Evolutionary conservation across 1,284 basidiomycete species (phyloP).

Genomic region (Pseudozyma pruni): DNA sequence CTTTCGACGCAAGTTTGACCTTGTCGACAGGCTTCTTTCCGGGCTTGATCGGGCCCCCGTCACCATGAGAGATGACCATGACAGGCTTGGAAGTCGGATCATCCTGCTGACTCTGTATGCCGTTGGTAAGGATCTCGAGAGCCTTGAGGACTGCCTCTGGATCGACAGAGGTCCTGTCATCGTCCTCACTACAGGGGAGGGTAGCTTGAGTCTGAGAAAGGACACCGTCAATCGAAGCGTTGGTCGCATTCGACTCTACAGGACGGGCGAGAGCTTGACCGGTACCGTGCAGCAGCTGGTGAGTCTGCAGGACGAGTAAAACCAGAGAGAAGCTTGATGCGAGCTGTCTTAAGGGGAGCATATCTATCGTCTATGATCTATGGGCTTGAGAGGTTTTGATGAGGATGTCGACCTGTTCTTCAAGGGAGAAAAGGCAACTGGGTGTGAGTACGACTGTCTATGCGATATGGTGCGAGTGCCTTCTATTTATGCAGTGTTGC

Average conservation of each 20-base stretch:
- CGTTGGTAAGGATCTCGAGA: constrained; percentile 14
- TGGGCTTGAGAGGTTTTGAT: not conserved
- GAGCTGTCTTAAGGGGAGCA: constrained; percentile 19
- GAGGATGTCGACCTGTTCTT: constrained; percentile 7
- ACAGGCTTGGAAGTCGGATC: not conserved
- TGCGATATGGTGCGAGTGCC: no score
- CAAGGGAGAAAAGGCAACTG: not conserved
- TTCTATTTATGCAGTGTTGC: no score
- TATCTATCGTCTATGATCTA: constrained; percentile 7
- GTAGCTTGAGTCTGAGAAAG: not conserved
- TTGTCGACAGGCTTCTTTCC: not conserved
- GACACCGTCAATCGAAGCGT: not conserved
- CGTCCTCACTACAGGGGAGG: not conserved
- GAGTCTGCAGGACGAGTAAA: constrained; percentile 12
- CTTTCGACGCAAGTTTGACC: constrained; percentile 2
- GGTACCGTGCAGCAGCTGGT: not conserved
- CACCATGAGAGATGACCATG: constrained; percentile 26
- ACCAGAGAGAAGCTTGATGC: constrained; percentile 14
- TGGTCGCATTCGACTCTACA: not conserved
- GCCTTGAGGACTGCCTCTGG: constrained; percentile 27
- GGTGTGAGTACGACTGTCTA: constrained; percentile 1
- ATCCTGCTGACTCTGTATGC: constrained; percentile 8
- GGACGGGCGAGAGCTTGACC: constrained; percentile 20
- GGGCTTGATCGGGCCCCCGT: constrained; percentile 20
- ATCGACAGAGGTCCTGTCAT: not conserved